Percentiles rank a stretch among this genome's conserved stretches.
These are phyloP conservation scores for Achlya hypogyna DNA, from an alignment of 352 stramenopile species.

Conservation along the genomic window DNA sequence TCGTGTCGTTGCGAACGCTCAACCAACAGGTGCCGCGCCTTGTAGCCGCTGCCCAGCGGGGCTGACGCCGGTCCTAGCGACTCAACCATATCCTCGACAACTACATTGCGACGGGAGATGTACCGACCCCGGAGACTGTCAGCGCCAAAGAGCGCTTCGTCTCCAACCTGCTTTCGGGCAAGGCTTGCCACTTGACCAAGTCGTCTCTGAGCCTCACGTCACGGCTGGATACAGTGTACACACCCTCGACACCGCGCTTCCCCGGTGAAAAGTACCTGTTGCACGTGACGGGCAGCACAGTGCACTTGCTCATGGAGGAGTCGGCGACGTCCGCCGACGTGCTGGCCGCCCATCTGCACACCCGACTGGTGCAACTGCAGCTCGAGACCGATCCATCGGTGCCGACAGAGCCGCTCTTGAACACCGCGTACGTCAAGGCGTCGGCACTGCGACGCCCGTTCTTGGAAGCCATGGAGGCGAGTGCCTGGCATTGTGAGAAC, in stretches of 20 bases:
- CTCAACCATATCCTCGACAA: conserved; percentile 41
- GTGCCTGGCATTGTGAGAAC: conserved; percentile 50
- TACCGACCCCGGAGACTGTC: conserved; percentile 27
- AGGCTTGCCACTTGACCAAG: conserved; percentile 36
- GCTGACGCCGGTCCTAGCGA: conserved; percentile 25
- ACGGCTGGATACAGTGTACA: not conserved
- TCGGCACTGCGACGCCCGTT: conserved; percentile 29
- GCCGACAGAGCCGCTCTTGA: conserved; percentile 23
- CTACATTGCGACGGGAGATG: conserved; percentile 14
- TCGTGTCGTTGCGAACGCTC: conserved; percentile 54
- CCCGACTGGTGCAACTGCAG: conserved; percentile 36
- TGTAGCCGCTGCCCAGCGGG: not conserved
- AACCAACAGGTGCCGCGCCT: conserved; percentile 27
- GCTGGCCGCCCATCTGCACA: conserved; percentile 44
- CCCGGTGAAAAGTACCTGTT: conserved; percentile 44
- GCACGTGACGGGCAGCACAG: conserved; percentile 28
- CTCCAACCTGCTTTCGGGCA: conserved; percentile 38
- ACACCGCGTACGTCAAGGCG: conserved; percentile 28
- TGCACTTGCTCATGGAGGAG: conserved; percentile 48
- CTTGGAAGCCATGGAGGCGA: conserved; percentile 29
- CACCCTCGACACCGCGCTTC: conserved; percentile 27
- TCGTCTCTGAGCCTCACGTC: conserved; percentile 28
- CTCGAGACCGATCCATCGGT: conserved; percentile 22
- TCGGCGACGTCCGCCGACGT: conserved; percentile 32
- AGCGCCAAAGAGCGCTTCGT: conserved; percentile 51